These are phyloP conservation scores for Rhizopus sp. DNA, from an alignment of 371 early-diverging fungal genomes.

Conservation along the genomic window DNA sequence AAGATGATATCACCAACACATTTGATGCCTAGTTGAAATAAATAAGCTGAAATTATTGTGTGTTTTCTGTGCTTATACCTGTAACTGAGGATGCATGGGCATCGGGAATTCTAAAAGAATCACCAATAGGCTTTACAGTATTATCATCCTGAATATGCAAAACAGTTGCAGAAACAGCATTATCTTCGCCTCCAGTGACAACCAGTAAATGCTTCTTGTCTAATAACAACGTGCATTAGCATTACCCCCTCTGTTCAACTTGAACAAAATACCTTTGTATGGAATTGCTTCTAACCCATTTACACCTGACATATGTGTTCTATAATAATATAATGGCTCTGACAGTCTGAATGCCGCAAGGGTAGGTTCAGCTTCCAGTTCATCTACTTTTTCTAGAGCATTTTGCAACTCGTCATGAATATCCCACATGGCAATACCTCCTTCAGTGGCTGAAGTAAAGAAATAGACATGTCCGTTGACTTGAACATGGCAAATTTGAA, in stretches of 20 bases:
- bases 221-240: neutral
- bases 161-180: conserved; percentile 48
- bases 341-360: conserved; percentile 32
- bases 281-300: conserved; percentile 46
- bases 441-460: conserved; percentile 63
- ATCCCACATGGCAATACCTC: conserved; percentile 61
- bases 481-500: conserved; percentile 52
- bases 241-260: neutral
- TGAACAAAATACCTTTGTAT: conserved; percentile 19
- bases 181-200: conserved; percentile 65
- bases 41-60: neutral
- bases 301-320: conserved; percentile 58
- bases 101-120: conserved; percentile 34
- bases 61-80: conserved; percentile 24
- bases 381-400: conserved; percentile 16
- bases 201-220: conserved; percentile 29
- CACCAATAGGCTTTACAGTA: conserved; percentile 10
- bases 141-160: conserved; percentile 7
- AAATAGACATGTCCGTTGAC: conserved; percentile 45
- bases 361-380: conserved; percentile 35
- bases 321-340: conserved; percentile 34
- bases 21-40: conserved; percentile 37
- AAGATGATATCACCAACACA: conserved; percentile 36
- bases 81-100: conserved; percentile 64
- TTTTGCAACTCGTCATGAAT: conserved; percentile 33